A percentile compares a stretch with the other conserved stretches of the same genome.
phyloP scores from a whole-genome alignment of 352 stramenopile species.

The Globisporangium camurandrum region DNA sequence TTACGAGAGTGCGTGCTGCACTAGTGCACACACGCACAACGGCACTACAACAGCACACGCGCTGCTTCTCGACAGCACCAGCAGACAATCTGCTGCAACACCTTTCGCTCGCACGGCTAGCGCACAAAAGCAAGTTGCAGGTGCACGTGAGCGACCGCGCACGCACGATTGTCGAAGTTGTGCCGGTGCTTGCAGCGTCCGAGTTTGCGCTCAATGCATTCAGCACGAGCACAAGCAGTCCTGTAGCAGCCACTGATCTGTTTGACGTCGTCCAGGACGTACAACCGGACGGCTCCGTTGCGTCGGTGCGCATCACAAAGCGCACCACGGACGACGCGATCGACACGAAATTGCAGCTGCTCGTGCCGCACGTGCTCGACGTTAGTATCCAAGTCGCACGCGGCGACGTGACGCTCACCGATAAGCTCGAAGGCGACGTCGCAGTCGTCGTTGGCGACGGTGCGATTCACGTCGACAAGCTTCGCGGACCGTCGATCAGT shows the following conservation, averaged over 20 bases:
- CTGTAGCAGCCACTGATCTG: slow-evolving; percentile 5
- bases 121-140: slow-evolving; percentile 31
- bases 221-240: not conserved
- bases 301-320: slow-evolving; percentile 24
- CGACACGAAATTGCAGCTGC: slow-evolving; percentile 19
- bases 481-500: slow-evolving; percentile 43
- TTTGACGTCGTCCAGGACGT: slow-evolving; percentile 23
- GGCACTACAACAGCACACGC: not conserved
- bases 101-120: slow-evolving; percentile 28
- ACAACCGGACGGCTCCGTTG: not conserved
- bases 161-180: slow-evolving; percentile 28
- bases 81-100: slow-evolving; percentile 7
- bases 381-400: slow-evolving; percentile 39
- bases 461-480: slow-evolving; percentile 51
- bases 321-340: not conserved
- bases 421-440: slow-evolving; percentile 73
- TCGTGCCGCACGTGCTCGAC: slow-evolving; percentile 33
- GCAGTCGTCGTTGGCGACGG: slow-evolving; percentile 51
- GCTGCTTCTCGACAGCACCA: not conserved
- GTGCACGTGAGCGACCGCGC: slow-evolving; percentile 30
- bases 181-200: slow-evolving; percentile 36
- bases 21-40: too few species aligned
- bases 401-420: slow-evolving; percentile 33
- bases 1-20: too few species aligned
- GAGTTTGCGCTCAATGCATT: slow-evolving; percentile 40